A percentile compares a stretch with the other conserved stretches of the same genome.
phyloP scores from a whole-genome alignment of 2,329 filamentous ascomycete species.

The Macrophomina phaseolina region DNA sequence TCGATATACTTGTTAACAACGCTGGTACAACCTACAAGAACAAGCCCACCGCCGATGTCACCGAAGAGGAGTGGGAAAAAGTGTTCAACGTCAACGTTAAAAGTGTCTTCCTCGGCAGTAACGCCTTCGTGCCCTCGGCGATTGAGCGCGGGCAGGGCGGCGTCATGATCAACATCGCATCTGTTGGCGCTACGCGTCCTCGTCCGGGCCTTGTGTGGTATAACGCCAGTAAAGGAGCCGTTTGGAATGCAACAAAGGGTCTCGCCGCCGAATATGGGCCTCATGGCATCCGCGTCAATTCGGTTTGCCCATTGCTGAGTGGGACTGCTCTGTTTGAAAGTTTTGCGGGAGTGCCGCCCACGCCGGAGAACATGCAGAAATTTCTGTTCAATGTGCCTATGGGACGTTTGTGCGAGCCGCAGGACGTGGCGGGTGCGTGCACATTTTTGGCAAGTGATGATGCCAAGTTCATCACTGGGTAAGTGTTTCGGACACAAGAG shows the following conservation, averaged over 20 bases:
- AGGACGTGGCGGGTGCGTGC: constrained; percentile 64
- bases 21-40: constrained; percentile 63
- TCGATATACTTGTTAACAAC: constrained; percentile 67
- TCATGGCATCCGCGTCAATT: constrained; percentile 74
- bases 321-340: constrained; percentile 66
- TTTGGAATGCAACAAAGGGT: constrained; percentile 67
- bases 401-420: constrained; percentile 64
- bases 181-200: constrained; percentile 66
- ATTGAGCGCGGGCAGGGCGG: constrained; percentile 62
- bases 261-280: constrained; percentile 76
- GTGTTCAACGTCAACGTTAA: constrained; percentile 74
- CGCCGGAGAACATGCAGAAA: constrained; percentile 58
- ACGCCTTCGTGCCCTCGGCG: constrained; percentile 66
- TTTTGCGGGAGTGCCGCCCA: constrained; percentile 66
- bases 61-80: constrained; percentile 69
- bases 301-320: constrained; percentile 71
- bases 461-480: constrained; percentile 65
- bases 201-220: constrained; percentile 71
- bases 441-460: constrained; percentile 64
- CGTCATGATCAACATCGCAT: constrained; percentile 69
- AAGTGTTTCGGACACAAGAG: constrained; percentile 48
- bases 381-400: constrained; percentile 64
- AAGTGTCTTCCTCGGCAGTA: constrained; percentile 66
- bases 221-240: constrained; percentile 71
- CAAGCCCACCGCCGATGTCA: constrained; percentile 66